Percentiles rank a stretch among this genome's conserved stretches.
Evolutionary conservation across 352 stramenopile species (phyloP).

Genomic region (Elongisporangium senticosum): DNA sequence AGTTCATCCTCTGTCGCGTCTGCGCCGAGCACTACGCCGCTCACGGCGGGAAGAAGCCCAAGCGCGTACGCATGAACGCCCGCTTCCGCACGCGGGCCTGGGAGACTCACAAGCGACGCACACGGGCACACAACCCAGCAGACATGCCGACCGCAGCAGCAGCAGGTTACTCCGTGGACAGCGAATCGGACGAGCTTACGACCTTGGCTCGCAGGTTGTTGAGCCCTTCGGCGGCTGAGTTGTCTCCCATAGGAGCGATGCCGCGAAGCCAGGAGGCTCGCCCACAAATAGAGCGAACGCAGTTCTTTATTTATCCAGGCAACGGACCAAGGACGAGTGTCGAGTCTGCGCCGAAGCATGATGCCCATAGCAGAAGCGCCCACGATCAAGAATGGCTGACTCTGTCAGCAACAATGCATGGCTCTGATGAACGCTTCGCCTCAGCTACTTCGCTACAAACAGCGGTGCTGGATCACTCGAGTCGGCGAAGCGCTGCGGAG

Average conservation of each 20-base stretch:
- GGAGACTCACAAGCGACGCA: neutral
- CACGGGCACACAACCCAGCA: neutral
- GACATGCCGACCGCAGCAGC: neutral
- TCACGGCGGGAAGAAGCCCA: neutral
- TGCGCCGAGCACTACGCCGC: neutral
- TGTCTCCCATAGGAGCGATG: neutral
- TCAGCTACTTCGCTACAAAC: no score
- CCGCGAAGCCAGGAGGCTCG: neutral
- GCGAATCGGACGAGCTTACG: neutral
- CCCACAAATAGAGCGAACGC: neutral
- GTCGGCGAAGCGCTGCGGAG: neutral
- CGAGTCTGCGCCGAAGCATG: neutral
- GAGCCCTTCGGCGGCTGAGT: neutral
- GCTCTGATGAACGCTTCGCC: no score
- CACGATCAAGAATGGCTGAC: neutral
- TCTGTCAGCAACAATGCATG: neutral
- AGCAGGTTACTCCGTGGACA: neutral
- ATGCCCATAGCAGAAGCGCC: neutral
- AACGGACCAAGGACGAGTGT: neutral
- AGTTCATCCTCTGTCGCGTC: neutral
- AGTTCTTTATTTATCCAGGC: neutral
- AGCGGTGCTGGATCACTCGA: neutral
- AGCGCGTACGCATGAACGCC: neutral
- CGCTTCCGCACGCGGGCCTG: neutral
- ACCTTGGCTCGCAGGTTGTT: neutral